Base-by-base conservation (phyloP, 345 rosid genomes). In the Dipteronia dyeriana region DNA sequence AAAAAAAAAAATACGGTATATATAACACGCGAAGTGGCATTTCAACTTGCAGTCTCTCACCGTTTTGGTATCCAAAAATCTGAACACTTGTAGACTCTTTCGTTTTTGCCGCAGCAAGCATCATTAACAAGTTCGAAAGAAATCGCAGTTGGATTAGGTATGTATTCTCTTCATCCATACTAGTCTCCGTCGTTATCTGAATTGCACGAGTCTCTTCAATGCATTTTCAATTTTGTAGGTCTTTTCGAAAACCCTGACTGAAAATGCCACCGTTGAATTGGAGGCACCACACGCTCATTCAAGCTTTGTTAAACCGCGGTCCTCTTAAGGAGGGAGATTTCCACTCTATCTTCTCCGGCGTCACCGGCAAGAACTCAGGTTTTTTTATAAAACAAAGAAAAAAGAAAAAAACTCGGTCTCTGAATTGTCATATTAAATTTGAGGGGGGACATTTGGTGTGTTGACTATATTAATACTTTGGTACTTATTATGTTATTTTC, bases 271-370 rank as follows among this genome's bases (percentile, higher is more conserved):
- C 82, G 73, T 81, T 94, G 39, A 85, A 63, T 69, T 91, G 92
- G 92, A 85, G 81, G 82, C 98, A 96, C 86, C 97, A 94, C 51
- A 78, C 92, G 54, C 91, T 96, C 68, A 85, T 96, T 78, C 99
- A 96, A 80, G 89, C 95, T 75, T 73, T 96, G 83, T 81, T 96
- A 76, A 80, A 89, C 4, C 92, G 98, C 63, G 99, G 99, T 63
- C 97, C 99, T 49, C 92, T 96, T 57, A 60, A 79, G 68, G 97
- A 88, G 83, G 79, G 75, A 71, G 98, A 94, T 14, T 90, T 94
- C 84, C 86, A 79, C 64, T 80, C 85, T 34, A 72, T 96, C 80
- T 96, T 91, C 91, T 67, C 82, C 20, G 90, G 82, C 80, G 83
- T 91, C 86, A 81, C 94, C 54, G 91, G 90, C 4, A 85, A 80